phyloP scores from a whole-genome alignment of 1,139 yeast species.

The Magnusiomyces tetraspermus region DNA sequence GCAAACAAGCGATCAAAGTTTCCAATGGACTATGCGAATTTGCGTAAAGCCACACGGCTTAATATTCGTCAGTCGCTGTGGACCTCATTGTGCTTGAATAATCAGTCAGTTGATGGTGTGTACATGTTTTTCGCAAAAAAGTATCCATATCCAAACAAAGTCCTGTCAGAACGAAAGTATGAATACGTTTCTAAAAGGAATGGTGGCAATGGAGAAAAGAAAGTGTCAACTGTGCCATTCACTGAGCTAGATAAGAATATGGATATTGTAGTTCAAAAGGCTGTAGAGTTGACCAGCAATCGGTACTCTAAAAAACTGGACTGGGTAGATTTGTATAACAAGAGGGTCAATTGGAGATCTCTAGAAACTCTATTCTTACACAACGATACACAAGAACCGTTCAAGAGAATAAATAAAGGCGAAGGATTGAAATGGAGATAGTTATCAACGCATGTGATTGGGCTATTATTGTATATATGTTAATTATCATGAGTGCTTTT shows the following conservation, averaged over 20 bases:
- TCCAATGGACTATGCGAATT: slow-evolving; percentile 37
- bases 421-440: slow-evolving; percentile 1
- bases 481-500: neutral
- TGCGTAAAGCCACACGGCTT: slow-evolving; percentile 36
- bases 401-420: neutral
- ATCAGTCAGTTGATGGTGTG: slow-evolving; percentile 38
- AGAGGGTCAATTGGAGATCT: slow-evolving; percentile 20
- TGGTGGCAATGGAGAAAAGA: neutral
- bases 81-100: slow-evolving; percentile 23
- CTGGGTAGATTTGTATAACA: slow-evolving; percentile 29
- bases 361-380: neutral
- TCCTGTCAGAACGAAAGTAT: neutral
- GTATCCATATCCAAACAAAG: slow-evolving; percentile 8
- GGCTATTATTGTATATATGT: neutral
- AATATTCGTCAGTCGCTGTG: slow-evolving; percentile 34
- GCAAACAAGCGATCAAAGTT: slow-evolving; percentile 22
- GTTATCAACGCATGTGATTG: neutral
- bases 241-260: slow-evolving; percentile 26
- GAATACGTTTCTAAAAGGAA: neutral
- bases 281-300: slow-evolving; percentile 29
- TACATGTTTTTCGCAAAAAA: slow-evolving; percentile 36
- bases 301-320: slow-evolving; percentile 23
- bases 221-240: neutral
- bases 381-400: neutral
- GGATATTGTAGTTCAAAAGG: slow-evolving; percentile 27